Evolutionary conservation across 176 grass and related monocot species (phyloP).

Genomic region (Eragrostis curvula): DNA sequence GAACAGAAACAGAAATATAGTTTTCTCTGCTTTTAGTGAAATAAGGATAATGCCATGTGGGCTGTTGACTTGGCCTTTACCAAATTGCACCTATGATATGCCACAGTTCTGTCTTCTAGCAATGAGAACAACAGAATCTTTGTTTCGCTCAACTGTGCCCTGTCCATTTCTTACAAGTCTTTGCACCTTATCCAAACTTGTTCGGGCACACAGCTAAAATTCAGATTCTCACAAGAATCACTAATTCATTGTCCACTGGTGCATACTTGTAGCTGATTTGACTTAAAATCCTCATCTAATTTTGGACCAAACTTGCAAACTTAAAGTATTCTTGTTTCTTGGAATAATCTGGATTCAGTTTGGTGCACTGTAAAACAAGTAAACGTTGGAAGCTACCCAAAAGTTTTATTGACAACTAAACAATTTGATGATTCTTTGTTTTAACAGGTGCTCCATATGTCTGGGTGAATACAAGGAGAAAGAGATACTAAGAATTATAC

Average conservation of each 20-base stretch:
- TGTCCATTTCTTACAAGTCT: background rate
- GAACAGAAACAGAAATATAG: background rate
- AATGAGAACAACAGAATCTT: background rate
- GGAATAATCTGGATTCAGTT: background rate
- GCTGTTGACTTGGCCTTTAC: background rate
- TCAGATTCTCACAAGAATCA: conserved; percentile 4
- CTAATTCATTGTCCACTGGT: background rate
- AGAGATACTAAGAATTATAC: conserved; percentile 71
- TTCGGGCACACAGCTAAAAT: background rate
- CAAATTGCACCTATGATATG: background rate
- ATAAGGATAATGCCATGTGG: background rate
- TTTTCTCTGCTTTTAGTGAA: background rate
- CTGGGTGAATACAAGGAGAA: conserved; percentile 84
- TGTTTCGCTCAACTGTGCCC: background rate
- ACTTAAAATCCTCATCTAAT: background rate
- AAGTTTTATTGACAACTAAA: background rate
- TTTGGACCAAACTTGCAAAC: background rate
- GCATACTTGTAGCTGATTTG: background rate
- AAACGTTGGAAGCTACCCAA: background rate
- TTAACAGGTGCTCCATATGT: conserved; percentile 87
- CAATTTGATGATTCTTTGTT: conserved; percentile 9
- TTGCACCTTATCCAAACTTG: background rate
- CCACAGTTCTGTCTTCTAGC: background rate
- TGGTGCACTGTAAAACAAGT: background rate
- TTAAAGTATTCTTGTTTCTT: background rate